Base-by-base conservation (phyloP, 768 basidiomycete genomes). In the Cubamyces lactineus region DNA sequence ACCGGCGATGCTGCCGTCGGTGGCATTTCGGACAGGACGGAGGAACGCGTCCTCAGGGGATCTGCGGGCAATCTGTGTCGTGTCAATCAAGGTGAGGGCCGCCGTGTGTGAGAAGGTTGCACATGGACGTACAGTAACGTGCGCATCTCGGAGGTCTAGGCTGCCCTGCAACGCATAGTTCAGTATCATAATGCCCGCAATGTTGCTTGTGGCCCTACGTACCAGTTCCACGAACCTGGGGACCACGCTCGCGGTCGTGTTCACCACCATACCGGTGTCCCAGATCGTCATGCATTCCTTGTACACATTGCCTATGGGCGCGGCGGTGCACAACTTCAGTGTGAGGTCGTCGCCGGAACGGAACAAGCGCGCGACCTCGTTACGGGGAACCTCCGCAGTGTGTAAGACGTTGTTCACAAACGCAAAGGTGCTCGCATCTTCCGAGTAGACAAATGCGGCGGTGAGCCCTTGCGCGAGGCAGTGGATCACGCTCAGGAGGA, bases 381-480 rank as follows among this genome's bases (percentile, higher is more conserved):
- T 51, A 1, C 67, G 21, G 4, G 79, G 75, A 24, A 83, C 75
- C 3, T 72, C 54, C 1, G 75, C 80, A 0, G 69, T 67, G 5
- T 70, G 48, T 19, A 80, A 74, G 58, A 86, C 78, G 11, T 67
- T 66, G 23, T 72, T 66, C 13, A 81, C 70, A 30, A 84, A 64
- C 1, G 66, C 59, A 53, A 70, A 67, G 63, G 79, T 80, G 26
- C 77, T 69, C 7, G 75, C 66, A 65, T 86, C 84, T 66, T 81
- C 61, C 21, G 73, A 74, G 68, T 76, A 82, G 12, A 85, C 83
- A 83, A 39, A 85, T 71, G 57, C 81, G 71, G 63, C 63, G 42
- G 58, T 60, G 34, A 64, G 53, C 59, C 81, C 84, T 61, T 85
- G 84, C 11, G 78, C 71, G 51, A 84, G 77, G 67, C 82, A 85